phyloP scores from a whole-genome alignment of 192 early-diverging fungal genomes.

The Backusella australiensis region DNA sequence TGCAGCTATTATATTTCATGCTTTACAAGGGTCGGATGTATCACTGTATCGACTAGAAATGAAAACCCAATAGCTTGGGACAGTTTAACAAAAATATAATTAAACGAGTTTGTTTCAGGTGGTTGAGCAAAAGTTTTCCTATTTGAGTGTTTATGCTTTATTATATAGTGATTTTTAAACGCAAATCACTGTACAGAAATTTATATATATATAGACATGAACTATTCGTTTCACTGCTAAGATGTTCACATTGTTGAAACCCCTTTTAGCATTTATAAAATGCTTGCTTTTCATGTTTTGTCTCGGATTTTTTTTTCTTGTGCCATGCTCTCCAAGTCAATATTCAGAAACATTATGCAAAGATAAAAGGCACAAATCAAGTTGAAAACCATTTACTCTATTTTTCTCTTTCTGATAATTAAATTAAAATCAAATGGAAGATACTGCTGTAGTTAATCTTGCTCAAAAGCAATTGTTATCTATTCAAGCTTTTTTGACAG shows the following conservation, averaged over 20 bases:
- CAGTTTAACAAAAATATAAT: background rate
- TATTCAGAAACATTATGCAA: background rate
- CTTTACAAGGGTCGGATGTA: background rate
- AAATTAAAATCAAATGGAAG: background rate
- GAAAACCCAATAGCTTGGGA: background rate
- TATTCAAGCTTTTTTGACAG: conserved; percentile 17
- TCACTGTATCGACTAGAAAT: background rate
- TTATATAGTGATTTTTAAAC: too few species aligned
- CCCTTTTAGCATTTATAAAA: background rate
- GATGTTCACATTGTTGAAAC: background rate
- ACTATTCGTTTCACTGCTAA: background rate
- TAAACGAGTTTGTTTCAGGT: background rate
- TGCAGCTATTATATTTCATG: conserved; percentile 38
- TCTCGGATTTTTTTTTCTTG: background rate
- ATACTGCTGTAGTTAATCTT: background rate
- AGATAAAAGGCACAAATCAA: background rate
- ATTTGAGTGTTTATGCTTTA: too few species aligned
- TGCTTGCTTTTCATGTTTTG: background rate
- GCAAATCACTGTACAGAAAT: too few species aligned
- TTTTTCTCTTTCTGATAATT: background rate
- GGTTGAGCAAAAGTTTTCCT: background rate
- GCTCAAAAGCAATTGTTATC: background rate
- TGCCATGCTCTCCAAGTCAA: background rate
- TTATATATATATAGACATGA: too few species aligned
- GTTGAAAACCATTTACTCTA: background rate